These are phyloP conservation scores for Entomortierella lignicola DNA, from an alignment of 192 early-diverging fungal species.

Conservation along the genomic window DNA sequence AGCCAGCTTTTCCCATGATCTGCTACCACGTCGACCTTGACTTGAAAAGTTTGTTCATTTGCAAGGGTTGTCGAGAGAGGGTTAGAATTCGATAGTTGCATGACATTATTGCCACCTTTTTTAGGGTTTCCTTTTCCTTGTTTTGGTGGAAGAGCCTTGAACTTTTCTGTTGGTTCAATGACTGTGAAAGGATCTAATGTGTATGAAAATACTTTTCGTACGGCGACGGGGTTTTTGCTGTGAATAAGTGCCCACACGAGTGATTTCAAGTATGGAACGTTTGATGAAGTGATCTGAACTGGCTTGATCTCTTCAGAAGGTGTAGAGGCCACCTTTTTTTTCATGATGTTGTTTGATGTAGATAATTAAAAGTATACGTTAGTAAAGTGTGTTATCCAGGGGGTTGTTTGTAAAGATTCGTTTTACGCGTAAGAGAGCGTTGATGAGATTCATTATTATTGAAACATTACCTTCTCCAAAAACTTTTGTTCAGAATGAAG, in stretches of 20 bases:
- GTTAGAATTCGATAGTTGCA: conserved; percentile 16
- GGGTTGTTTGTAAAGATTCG: no score
- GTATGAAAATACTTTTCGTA: conserved; percentile 35
- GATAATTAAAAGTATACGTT: no score
- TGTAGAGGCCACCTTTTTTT: conserved; percentile 26
- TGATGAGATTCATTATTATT: no score
- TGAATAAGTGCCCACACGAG: conserved; percentile 29
- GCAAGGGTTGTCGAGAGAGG: conserved; percentile 18
- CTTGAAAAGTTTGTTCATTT: conserved; percentile 26
- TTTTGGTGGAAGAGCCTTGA: conserved; percentile 12
- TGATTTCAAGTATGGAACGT: conserved; percentile 44
- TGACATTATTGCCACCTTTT: not conserved
- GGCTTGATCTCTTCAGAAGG: conserved; percentile 40
- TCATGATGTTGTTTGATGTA: not conserved
- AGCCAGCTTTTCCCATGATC: conserved; percentile 63
- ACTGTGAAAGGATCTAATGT: conserved; percentile 29
- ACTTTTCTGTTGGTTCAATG: conserved; percentile 39
- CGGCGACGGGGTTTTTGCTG: conserved; percentile 37
- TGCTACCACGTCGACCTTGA: conserved; percentile 62
- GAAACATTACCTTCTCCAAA: conserved; percentile 15
- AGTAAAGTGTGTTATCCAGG: no score
- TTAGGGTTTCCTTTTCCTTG: not conserved
- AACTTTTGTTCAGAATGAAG: conserved; percentile 40
- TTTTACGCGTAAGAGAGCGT: no score
- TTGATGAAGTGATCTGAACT: conserved; percentile 36